A percentile compares a stretch with the other conserved stretches of the same genome.
Evolutionary conservation across 1,284 basidiomycete species (phyloP).

Genomic region (Austroboletus novae-zelandiae): DNA sequence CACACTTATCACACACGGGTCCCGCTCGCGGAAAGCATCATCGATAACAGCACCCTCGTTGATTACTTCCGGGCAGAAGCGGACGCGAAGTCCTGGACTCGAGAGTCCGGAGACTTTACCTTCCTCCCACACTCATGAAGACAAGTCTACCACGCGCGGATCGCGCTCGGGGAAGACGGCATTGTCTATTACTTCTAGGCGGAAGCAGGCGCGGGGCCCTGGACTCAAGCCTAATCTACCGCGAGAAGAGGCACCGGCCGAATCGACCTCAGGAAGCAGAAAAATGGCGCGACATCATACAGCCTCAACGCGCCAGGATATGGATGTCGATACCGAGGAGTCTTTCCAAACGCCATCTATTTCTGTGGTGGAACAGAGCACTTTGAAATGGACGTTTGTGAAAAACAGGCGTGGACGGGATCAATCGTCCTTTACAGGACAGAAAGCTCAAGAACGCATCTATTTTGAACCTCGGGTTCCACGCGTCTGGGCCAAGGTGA

Average conservation of each 20-base stretch:
- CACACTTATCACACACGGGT: too few relatives aligned
- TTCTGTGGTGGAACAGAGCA: background rate
- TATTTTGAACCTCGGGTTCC: slow-evolving; percentile 8
- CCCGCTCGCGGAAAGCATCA: background rate
- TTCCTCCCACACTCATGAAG: background rate
- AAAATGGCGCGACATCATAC: background rate
- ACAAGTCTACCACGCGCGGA: background rate
- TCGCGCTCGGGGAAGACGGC: background rate
- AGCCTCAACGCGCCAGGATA: background rate
- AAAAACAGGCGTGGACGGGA: background rate
- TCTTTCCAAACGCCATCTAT: background rate
- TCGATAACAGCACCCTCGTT: background rate
- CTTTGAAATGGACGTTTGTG: slow-evolving; percentile 21
- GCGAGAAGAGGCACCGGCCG: slow-evolving; percentile 9
- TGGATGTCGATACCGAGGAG: background rate
- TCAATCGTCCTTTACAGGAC: background rate
- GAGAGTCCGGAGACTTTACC: background rate
- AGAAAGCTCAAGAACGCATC: background rate
- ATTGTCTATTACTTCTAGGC: background rate
- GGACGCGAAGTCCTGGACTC: slow-evolving; percentile 13
- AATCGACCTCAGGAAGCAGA: background rate
- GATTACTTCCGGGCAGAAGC: slow-evolving; percentile 6
- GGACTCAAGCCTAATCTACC: background rate
- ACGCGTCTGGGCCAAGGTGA: slow-evolving; percentile 30
- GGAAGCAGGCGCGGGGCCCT: slow-evolving; percentile 20